Evolutionary conservation across 2,329 filamentous ascomycete genomes (phyloP), one percentile per base, ranked within the genome.

Genomic region (Xylariaceae sp.): DNA sequence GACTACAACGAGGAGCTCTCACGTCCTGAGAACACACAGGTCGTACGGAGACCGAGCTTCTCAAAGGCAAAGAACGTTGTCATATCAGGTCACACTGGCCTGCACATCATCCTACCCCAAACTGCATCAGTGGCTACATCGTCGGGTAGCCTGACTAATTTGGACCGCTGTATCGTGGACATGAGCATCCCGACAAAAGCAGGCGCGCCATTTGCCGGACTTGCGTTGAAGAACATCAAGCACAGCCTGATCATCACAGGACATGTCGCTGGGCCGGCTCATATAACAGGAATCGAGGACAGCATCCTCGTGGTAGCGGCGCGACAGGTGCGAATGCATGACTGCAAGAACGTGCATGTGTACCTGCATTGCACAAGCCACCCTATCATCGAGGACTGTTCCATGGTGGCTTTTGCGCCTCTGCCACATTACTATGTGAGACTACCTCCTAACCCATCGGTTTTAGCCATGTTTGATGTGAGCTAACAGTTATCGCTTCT

Each of bases 381-480:
- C 62, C 94, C 94, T 0, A 97, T 99, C 67, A 96, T 99, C 64
- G 94, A 99, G 74, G 88, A 94, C 66, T 97, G 93, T 72, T 81
- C 76, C 23, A 81, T 80, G 11, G 83, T 99, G 71, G 82, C 87
- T 9, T 97, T 99, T 74, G 88, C 90, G 15, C 86, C 87, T 10
- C 77, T 96, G 34, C 92, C 92, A 0, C 73, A 76, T 18, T 74
- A 74, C 61, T 92, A 89, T 76, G 88, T 92, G 76, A 76, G 86
- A 79, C n/a, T 35, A 44, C 13, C 4, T 44, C 18, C 3, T n/a
- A 11, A 51, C 10, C 49, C 13, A 2, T 10, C 13, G 3, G 8
- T 13, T 30, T 30, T 30, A 30, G 23, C 23, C 23, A 5, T 17
- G 9, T 2, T 11, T 10, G 17, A 13, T 18, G 5, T 34, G 2